Evolutionary conservation across 148 eudicot species (phyloP).

Genomic region (Arctostaphylos glauca): DNA sequence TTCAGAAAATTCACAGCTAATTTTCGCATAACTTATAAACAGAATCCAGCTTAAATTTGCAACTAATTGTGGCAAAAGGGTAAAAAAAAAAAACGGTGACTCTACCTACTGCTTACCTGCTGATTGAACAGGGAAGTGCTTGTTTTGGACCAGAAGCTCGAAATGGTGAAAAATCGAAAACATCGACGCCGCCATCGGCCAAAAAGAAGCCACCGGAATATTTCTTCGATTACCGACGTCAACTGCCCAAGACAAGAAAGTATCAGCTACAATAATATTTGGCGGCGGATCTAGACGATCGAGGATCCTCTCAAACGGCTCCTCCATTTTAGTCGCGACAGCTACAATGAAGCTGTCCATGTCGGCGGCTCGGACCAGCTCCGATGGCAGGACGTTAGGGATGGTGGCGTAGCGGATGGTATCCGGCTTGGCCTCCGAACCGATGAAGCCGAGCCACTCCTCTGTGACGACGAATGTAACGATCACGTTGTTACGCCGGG

Average conservation of each 20-base stretch:
- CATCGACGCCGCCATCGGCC: constrained; percentile 28
- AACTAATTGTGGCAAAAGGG: too few relatives aligned
- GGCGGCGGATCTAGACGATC: constrained; percentile 20
- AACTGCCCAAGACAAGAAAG: constrained; percentile 30
- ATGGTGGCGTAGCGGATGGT: constrained; percentile 22
- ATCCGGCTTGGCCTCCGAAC: constrained; percentile 16
- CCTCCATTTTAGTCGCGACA: constrained; percentile 24
- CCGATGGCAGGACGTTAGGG: constrained; percentile 38
- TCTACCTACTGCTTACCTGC: constrained; percentile 9
- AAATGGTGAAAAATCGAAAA: constrained; percentile 27
- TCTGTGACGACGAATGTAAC: constrained; percentile 23
- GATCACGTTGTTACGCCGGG: not conserved
- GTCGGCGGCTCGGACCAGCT: constrained; percentile 28
- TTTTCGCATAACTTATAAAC: too few relatives aligned
- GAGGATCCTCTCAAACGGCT: constrained; percentile 31
- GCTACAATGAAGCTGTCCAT: constrained; percentile 25
- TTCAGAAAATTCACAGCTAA: too few relatives aligned
- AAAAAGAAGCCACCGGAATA: constrained; percentile 37
- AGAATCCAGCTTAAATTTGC: too few relatives aligned
- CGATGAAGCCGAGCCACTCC: constrained; percentile 31
- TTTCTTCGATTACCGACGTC: constrained; percentile 27
- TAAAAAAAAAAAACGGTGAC: too few relatives aligned
- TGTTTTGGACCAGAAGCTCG: constrained; percentile 20
- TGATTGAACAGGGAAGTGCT: constrained; percentile 23
- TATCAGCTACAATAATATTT: constrained; percentile 30